Conservation (phyloP, 306 rosid species). For the Quercus mongolica region DNA sequence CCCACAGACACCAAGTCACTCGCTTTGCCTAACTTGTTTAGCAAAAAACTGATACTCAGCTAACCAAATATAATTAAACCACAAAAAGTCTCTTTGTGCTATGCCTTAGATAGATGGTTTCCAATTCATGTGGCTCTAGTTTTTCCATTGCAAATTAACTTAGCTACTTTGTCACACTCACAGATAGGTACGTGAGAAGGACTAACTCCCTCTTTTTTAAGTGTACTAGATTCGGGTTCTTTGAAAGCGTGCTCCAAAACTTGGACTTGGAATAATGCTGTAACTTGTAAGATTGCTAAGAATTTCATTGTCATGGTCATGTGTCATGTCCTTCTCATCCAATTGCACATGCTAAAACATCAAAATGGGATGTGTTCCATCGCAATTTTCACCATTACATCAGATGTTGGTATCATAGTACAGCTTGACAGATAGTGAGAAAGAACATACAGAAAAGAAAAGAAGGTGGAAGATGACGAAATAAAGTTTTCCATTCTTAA, state of each 20-base stretch:
- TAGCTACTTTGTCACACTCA: neutral
- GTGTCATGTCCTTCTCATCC: constrained; percentile 23
- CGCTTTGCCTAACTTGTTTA: constrained; percentile 60
- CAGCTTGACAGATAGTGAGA: neutral
- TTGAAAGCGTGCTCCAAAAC: constrained; percentile 10
- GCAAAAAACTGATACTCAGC: constrained; percentile 36
- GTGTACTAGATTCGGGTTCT: constrained; percentile 6
- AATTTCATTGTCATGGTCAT: constrained; percentile 12
- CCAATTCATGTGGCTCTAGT: neutral
- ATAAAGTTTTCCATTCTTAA: neutral
- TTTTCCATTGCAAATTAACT: constrained; percentile 12
- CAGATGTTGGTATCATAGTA: constrained; percentile 3
- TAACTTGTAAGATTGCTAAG: neutral
- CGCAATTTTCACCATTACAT: constrained; percentile 19
- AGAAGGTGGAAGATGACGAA: neutral
- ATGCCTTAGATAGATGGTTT: constrained; percentile 35
- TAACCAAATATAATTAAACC: constrained; percentile 30
- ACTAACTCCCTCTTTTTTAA: neutral
- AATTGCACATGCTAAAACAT: constrained; percentile 19
- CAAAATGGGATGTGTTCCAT: neutral
- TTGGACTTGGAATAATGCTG: constrained; percentile 23
- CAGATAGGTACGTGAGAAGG: constrained; percentile 7
- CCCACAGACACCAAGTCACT: constrained; percentile 15
- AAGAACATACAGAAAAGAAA: neutral
- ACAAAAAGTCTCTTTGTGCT: constrained; percentile 32